Percentiles rank a stretch among this genome's conserved stretches.
Evolutionary conservation across 805 yeast genomes (phyloP).

Genomic region (Hanseniaspora guilliermondii): DNA sequence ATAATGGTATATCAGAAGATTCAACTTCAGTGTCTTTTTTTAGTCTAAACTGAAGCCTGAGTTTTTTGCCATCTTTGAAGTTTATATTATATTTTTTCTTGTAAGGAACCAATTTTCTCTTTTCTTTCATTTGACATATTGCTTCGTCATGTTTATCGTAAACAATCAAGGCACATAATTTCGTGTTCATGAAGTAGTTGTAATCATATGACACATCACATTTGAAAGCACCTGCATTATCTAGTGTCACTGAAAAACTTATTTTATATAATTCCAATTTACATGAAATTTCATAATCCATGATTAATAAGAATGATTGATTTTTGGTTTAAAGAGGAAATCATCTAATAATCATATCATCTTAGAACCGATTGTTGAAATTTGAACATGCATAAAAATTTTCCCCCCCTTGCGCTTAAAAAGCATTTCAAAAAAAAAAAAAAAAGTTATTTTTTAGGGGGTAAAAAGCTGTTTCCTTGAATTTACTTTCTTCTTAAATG

Average conservation of each 20-base stretch:
- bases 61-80: background rate
- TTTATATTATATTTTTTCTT: background rate
- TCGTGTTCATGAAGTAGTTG: background rate
- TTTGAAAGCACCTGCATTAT: background rate
- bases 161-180: background rate
- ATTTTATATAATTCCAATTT: background rate
- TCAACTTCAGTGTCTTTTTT: background rate
- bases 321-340: background rate
- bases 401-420: too few relatives aligned
- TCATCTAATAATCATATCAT: too few relatives aligned
- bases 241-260: background rate
- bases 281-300: background rate
- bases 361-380: background rate
- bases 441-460: background rate
- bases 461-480: background rate
- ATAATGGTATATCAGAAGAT: background rate
- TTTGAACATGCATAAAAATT: background rate
- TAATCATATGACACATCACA: background rate
- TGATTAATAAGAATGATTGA: background rate
- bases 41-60: background rate
- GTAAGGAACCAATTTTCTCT: background rate
- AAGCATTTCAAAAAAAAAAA: background rate
- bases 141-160: background rate
- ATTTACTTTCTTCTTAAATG: conserved; percentile 15
- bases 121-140: background rate